Evolutionary conservation across 768 basidiomycete species (phyloP).

Genomic region (Pulveroboletus sp.): DNA sequence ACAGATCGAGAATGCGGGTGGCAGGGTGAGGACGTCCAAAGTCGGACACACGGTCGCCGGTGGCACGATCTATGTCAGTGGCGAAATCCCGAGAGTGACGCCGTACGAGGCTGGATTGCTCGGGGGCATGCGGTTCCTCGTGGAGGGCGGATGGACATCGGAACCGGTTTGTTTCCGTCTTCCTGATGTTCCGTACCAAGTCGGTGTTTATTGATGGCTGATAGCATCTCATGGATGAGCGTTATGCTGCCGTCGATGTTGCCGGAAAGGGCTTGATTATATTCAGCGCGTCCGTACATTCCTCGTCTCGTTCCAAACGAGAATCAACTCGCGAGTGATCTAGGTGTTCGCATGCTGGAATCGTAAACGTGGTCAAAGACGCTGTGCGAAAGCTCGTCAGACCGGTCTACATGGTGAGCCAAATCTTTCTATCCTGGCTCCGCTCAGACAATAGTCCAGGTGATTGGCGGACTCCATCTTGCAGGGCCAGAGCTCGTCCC

Average conservation of each 20-base stretch:
- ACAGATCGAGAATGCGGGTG: conserved; percentile 55
- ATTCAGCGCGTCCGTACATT: conserved; percentile 70
- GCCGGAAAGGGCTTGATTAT: conserved; percentile 79
- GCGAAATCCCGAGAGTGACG: conserved; percentile 73
- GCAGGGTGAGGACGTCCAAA: conserved; percentile 49
- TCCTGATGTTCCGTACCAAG: too few species aligned
- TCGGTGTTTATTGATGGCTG: background rate
- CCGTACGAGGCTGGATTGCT: conserved; percentile 66
- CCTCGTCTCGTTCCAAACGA: background rate
- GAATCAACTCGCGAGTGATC: background rate
- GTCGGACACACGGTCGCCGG: conserved; percentile 67
- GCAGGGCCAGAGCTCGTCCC: conserved; percentile 62
- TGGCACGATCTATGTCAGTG: conserved; percentile 71
- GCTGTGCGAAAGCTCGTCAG: conserved; percentile 59
- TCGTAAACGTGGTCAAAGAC: conserved; percentile 78
- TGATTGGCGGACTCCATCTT: conserved; percentile 84
- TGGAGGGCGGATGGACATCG: conserved; percentile 41
- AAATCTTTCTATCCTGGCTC: background rate
- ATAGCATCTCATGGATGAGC: conserved; percentile 80
- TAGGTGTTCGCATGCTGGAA: conserved; percentile 77
- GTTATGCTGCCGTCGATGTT: conserved; percentile 76
- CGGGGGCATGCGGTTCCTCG: conserved; percentile 63
- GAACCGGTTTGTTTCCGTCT: conserved; percentile 46
- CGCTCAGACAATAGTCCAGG: conserved; percentile 35
- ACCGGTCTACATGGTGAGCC: conserved; percentile 71